Evolutionary conservation across 768 basidiomycete genomes (phyloP), one percentile per base, ranked within the genome.

Genomic region (Kwoniella dejecticola): DNA sequence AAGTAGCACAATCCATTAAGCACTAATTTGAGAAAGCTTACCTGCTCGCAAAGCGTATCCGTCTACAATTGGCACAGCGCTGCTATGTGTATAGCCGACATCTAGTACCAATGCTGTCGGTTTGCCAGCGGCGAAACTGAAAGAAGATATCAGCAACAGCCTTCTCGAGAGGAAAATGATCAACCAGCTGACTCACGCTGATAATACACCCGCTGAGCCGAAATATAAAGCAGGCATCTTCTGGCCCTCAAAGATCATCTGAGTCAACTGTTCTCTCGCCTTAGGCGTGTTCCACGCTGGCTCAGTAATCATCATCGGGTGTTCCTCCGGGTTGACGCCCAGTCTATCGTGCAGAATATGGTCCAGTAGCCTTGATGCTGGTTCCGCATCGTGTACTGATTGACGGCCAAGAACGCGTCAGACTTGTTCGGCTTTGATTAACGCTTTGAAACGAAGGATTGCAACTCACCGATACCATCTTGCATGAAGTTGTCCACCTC

Each of bases 41-140:
- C 95, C 95, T 85, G 95, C 96, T 71, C 94, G 84, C 44, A 99
- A 85, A 42, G 98, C 96, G 72, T 97, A 99, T 3, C 96, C 96
- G 69, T 99, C 96, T 3, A 94, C 91, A 19, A 99, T 89, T 4
- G 96, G 96, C 0, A 91, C 92, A 13, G 95, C 90, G 69, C 90
- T 95, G 13, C 89, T 89, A 77, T 88, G 86, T 12, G 89, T 85
- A 65, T 91, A 88, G 4, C 96, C 96, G 47, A 98, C 85, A 70
- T 99, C 96, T 41, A 99, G 86, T 1, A 99, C 91, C 47, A 98
- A 83, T 1, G 96, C 94, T n/a, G 96, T 93, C 1, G 93, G 94
- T 75, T 91, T 94, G 27, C 96, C 96, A 53, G 94, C 89, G 15
- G 95, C 91, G 77, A 99, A 99, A 2, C 94, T 97, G 40, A 24